Evolutionary conservation across 164 flowering plant genomes (phyloP), one percentile per base, ranked within the genome.

Genomic region (Vitis labrusca): DNA sequence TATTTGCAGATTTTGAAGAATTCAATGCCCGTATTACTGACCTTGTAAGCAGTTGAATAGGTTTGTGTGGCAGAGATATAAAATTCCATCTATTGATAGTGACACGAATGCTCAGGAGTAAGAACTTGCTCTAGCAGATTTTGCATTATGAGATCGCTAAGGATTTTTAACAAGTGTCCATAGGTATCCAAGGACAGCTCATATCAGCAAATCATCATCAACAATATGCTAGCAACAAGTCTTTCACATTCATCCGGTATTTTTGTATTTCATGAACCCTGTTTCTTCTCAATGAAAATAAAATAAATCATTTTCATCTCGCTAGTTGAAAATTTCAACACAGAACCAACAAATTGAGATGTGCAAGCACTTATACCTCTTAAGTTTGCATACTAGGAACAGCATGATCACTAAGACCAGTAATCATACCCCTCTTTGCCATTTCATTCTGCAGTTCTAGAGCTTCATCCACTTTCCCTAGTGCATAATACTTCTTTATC

Each of bases 391-490:
- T 56, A 61, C 58, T 68, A 50, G 81, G 69, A 67, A 67, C 77
- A 30, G 66, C 74, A 74, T 9, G 32, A 49, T 68, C 60, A 27
- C 23, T n/a, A 49, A 10, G 29, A 29, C 67, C 60, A 30, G 61
- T 15, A 44, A 75, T 50, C 13, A 87, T 64, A 65, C 86, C 85
- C 69, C 68, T 80, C 54, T 62, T 77, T 53, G 65, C 68, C 89
- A 92, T 81, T 64, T 85, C 86, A 66, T 78, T 80, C 49, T 86
- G 82, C 74, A 93, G 76, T 56, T 74, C 84, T 61, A 66, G 54
- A 49, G 84, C 94, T 78, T 89, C 93, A 76, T 81, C 85, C 54
- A 77, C 29, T 27, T 76, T 67, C 57, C 91, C 94, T 52, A 74
- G 75, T 72, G 87, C 86, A 65, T 63, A 71, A 77, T 82, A 82